Percentiles rank a stretch among this genome's conserved stretches.
These are phyloP conservation scores for Mucor racemosus DNA, from an alignment of 371 early-diverging fungal genomes.

Conservation along the genomic window DNA sequence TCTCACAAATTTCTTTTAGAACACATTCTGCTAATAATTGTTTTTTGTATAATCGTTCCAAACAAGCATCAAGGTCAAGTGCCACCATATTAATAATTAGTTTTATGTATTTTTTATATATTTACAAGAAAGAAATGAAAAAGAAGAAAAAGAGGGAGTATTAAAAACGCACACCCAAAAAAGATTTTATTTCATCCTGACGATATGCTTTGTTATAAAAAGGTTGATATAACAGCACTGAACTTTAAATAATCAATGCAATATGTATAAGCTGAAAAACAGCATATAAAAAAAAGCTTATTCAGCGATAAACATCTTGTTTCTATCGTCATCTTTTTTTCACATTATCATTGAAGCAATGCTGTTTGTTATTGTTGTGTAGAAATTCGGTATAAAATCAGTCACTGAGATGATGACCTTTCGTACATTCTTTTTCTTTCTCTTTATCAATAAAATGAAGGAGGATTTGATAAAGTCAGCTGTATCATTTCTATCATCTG, in stretches of 20 bases:
- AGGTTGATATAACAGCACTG: neutral
- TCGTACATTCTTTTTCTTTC: neutral
- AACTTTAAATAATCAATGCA: neutral
- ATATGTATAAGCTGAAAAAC: neutral
- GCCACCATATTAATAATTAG: constrained; percentile 37
- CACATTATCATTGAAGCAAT: neutral
- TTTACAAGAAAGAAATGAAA: constrained; percentile 10
- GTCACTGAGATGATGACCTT: neutral
- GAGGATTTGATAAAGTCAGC: constrained; percentile 59
- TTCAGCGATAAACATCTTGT: neutral
- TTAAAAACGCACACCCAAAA: neutral
- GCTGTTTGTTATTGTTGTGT: too few species aligned
- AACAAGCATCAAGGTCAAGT: constrained; percentile 75
- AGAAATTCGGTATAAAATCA: neutral
- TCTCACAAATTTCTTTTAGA: constrained; percentile 88
- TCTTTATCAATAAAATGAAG: constrained; percentile 31
- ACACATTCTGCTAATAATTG: constrained; percentile 85
- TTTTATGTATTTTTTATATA: neutral
- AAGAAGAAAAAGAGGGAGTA: constrained; percentile 2
- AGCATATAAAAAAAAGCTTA: neutral
- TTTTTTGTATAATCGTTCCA: constrained; percentile 73
- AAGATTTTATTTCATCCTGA: constrained; percentile 9
- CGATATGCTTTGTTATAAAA: neutral
- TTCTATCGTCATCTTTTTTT: neutral
- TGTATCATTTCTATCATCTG: constrained; percentile 58